Percentiles rank a stretch among this genome's conserved stretches.
phyloP scores from a whole-genome alignment of 345 rosid species.

The Acer campestre region DNA sequence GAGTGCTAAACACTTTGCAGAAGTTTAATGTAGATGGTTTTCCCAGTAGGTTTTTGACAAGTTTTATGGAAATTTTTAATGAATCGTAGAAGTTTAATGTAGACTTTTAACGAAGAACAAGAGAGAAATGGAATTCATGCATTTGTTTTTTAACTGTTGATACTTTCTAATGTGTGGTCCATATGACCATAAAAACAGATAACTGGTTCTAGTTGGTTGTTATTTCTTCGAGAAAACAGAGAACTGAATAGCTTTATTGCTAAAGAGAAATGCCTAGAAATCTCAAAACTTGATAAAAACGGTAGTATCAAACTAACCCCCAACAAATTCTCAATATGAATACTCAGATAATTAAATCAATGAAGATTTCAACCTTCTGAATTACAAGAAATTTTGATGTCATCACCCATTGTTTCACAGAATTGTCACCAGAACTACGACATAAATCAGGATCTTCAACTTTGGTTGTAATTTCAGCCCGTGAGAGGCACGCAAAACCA shows the following conservation, averaged over 20 bases:
- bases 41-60: no score
- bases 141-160: neutral
- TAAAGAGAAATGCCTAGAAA: neutral
- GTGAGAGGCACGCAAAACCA: constrained; percentile 41
- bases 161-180: neutral
- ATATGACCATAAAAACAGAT: neutral
- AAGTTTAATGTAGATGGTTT: no score
- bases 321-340: neutral
- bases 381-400: neutral
- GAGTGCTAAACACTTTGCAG: no score
- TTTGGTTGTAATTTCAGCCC: constrained; percentile 32
- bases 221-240: neutral
- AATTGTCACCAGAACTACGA: constrained; percentile 31
- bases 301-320: neutral
- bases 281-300: neutral
- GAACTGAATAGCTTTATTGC: neutral
- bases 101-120: neutral
- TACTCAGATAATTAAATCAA: neutral
- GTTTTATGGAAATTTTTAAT: no score
- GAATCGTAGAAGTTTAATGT: neutral
- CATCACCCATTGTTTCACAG: constrained; percentile 21
- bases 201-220: neutral
- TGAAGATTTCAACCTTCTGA: neutral
- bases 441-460: constrained; percentile 31
- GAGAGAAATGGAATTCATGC: neutral